phyloP scores from a whole-genome alignment of 2,329 filamentous ascomycete genomes.

The Metarhizium humberi region DNA sequence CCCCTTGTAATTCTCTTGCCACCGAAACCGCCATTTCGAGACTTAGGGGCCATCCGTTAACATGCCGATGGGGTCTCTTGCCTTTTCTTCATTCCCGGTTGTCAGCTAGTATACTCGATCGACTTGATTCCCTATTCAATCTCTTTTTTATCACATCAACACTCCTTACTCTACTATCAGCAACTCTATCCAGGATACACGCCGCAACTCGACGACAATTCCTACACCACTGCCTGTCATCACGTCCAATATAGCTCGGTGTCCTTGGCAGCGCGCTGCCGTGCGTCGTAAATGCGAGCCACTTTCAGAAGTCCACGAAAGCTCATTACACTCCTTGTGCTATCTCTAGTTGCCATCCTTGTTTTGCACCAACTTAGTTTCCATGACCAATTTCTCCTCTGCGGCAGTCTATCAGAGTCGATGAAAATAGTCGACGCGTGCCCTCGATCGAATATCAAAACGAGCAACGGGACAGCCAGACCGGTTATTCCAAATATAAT shows the following conservation, averaged over 20 bases:
- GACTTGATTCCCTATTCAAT: no score
- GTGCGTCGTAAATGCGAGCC: neutral
- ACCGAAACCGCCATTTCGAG: no score
- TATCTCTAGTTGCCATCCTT: neutral
- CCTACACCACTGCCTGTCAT: no score
- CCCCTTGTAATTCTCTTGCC: no score
- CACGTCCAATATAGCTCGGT: neutral
- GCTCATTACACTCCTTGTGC: neutral
- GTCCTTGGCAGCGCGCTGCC: neutral
- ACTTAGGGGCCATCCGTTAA: no score
- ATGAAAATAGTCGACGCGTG: neutral
- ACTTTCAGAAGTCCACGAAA: neutral
- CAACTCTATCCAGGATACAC: no score
- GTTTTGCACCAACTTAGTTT: neutral
- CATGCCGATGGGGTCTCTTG: no score
- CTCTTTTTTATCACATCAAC: no score
- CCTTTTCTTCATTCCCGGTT: no score
- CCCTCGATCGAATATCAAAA: neutral
- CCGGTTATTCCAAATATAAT: constrained; percentile 9
- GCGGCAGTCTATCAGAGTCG: neutral
- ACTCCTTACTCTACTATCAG: no score
- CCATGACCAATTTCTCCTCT: neutral
- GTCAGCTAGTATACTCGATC: no score
- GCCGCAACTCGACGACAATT: no score
- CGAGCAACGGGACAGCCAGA: neutral